Percentiles rank a stretch among this genome's conserved stretches.
phyloP scores from a whole-genome alignment of 2,329 filamentous ascomycete genomes.

The Plenodomus lindquistii region DNA sequence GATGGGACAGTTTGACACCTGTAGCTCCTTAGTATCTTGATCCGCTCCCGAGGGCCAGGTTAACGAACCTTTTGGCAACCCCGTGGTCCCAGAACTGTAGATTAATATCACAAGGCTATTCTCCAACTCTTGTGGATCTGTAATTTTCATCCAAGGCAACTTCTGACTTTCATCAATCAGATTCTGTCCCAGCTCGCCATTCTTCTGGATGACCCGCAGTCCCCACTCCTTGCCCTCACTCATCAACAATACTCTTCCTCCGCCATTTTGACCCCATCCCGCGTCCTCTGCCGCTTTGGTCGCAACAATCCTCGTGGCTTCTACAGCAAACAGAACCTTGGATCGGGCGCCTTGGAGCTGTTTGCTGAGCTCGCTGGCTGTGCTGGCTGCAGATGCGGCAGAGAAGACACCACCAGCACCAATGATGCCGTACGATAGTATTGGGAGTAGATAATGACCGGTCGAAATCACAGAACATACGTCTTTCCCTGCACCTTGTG shows the following conservation, averaged over 20 bases:
- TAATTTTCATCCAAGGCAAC: slow-evolving; percentile 59
- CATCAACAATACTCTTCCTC: slow-evolving; percentile 56
- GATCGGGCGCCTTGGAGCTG: slow-evolving; percentile 51
- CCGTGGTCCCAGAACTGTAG: slow-evolving; percentile 55
- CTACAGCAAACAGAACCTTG: slow-evolving; percentile 53
- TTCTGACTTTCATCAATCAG: slow-evolving; percentile 46
- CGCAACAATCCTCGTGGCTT: slow-evolving; percentile 53
- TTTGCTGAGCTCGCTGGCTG: slow-evolving; percentile 55
- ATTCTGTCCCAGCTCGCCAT: slow-evolving; percentile 21
- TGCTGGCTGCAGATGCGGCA: slow-evolving; percentile 57
- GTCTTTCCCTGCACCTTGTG: slow-evolving; percentile 50
- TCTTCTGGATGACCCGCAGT: slow-evolving; percentile 37
- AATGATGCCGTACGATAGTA: slow-evolving; percentile 60
- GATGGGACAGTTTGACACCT: slow-evolving; percentile 50
- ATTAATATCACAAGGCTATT: slow-evolving; percentile 51
- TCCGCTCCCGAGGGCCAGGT: neutral
- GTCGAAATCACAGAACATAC: slow-evolving; percentile 61
- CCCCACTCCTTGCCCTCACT: slow-evolving; percentile 47
- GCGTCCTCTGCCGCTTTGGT: slow-evolving; percentile 55
- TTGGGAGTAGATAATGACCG: slow-evolving; percentile 59
- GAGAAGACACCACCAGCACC: slow-evolving; percentile 64
- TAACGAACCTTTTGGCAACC: slow-evolving; percentile 48
- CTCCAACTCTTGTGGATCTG: slow-evolving; percentile 53
- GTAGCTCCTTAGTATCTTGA: neutral
- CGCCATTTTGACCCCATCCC: slow-evolving; percentile 41